Percentiles rank a stretch among this genome's conserved stretches.
phyloP scores from a whole-genome alignment of 305 asterid genomes.

The Fraxinus xanthoxyloides region DNA sequence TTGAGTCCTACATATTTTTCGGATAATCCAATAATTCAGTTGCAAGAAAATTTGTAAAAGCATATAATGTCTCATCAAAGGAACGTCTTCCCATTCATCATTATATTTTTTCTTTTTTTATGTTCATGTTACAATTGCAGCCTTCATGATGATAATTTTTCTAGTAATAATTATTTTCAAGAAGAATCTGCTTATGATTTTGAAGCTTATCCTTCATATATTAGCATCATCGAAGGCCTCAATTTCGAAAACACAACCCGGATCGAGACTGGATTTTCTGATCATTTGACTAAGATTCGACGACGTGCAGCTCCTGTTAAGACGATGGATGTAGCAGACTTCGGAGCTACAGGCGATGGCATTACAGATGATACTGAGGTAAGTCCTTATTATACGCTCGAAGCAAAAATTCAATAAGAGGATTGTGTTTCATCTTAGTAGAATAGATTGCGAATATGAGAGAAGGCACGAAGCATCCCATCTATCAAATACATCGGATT shows the following conservation, averaged over 20 bases:
- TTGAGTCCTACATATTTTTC: slow-evolving; percentile 3
- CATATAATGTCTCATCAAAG: slow-evolving; percentile 29
- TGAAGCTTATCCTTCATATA: slow-evolving; percentile 37
- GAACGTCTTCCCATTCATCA: slow-evolving; percentile 13
- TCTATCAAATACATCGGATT: neutral
- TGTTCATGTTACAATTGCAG: slow-evolving; percentile 20
- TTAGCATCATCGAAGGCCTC: slow-evolving; percentile 9
- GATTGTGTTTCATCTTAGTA: neutral
- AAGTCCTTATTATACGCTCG: neutral
- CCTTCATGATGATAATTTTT: slow-evolving; percentile 10
- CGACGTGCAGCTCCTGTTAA: slow-evolving; percentile 15
- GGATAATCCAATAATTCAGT: neutral
- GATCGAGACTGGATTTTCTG: neutral
- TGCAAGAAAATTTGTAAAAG: neutral
- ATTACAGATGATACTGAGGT: slow-evolving; percentile 59
- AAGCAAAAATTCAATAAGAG: neutral
- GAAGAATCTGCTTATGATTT: slow-evolving; percentile 37
- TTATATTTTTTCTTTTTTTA: slow-evolving; percentile 17
- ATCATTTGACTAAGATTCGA: slow-evolving; percentile 2
- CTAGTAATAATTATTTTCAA: slow-evolving; percentile 12
- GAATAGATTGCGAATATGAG: neutral
- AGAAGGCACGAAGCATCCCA: neutral
- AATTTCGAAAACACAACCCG: slow-evolving; percentile 8
- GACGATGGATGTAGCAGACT: slow-evolving; percentile 39
- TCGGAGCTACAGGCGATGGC: slow-evolving; percentile 84